Percentiles rank a stretch among this genome's conserved stretches.
These are phyloP conservation scores for Dothistroma pini DNA, from an alignment of 2,329 filamentous ascomycete species.

Conservation along the genomic window DNA sequence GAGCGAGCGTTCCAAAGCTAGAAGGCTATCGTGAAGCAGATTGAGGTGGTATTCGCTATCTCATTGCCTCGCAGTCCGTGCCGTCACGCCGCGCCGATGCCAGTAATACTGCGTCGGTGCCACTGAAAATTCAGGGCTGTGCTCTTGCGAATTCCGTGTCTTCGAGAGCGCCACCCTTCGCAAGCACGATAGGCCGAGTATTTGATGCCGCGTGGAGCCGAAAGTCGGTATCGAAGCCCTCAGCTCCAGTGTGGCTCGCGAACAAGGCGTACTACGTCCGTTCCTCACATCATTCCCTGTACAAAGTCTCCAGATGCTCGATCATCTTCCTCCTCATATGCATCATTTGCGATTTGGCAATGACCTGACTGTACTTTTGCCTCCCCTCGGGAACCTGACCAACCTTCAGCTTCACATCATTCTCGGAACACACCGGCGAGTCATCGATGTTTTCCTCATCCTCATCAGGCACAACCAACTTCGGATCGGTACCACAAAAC, in stretches of 20 bases:
- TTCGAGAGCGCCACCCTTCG: no score
- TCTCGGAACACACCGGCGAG: slow-evolving; percentile 8
- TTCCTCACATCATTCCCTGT: slow-evolving; percentile 31
- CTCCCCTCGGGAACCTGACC: background rate
- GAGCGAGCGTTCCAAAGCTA: background rate
- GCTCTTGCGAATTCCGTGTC: no score
- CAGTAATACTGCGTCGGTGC: no score
- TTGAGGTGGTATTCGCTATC: background rate
- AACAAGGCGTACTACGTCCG: background rate
- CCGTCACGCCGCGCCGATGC: background rate
- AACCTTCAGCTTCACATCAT: background rate
- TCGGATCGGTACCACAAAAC: slow-evolving; percentile 54
- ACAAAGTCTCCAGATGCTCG: slow-evolving; percentile 38
- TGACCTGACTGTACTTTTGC: slow-evolving; percentile 26
- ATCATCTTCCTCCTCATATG: slow-evolving; percentile 37
- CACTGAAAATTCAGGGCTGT: no score
- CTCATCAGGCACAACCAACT: slow-evolving; percentile 39
- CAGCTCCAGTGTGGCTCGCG: background rate
- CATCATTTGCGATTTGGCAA: slow-evolving; percentile 34
- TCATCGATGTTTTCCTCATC: slow-evolving; percentile 14
- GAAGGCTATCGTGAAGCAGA: background rate
- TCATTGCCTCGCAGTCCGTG: background rate
- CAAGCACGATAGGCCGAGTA: no score
- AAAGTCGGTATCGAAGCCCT: background rate
- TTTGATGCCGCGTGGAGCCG: background rate